Evolutionary conservation across 2,329 filamentous ascomycete genomes (phyloP).

Genomic region (Hypoxylon sp.): DNA sequence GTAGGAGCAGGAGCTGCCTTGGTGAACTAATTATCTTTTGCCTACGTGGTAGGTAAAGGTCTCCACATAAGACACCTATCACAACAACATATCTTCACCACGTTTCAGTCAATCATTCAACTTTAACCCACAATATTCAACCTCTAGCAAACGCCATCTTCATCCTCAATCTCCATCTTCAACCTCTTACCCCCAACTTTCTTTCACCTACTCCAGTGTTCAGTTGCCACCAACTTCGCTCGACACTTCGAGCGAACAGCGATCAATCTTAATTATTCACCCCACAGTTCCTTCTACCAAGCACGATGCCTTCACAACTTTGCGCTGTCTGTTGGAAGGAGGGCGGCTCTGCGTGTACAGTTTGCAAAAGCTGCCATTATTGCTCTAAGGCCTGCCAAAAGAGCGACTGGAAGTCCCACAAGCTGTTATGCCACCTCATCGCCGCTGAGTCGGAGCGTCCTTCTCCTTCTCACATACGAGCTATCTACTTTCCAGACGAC

Average conservation of each 20-base stretch:
- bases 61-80: too few species aligned
- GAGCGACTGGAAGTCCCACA: slow-evolving; percentile 27
- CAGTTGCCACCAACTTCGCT: background rate
- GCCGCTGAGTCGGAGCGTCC: slow-evolving; percentile 7
- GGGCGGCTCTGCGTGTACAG: background rate
- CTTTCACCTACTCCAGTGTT: background rate
- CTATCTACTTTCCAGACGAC: slow-evolving; percentile 23
- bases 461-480: slow-evolving; percentile 7
- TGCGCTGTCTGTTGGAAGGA: slow-evolving; percentile 32
- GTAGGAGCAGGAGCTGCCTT: too few species aligned
- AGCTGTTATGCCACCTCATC: slow-evolving; percentile 14
- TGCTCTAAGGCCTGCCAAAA: slow-evolving; percentile 35
- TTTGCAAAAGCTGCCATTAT: slow-evolving; percentile 34
- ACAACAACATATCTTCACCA: background rate
- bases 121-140: background rate
- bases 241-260: background rate
- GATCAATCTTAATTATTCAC: background rate
- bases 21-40: too few species aligned
- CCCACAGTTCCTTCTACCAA: background rate
- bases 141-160: background rate
- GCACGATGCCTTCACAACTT: background rate
- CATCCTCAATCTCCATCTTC: background rate
- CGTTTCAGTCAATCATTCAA: too few species aligned
- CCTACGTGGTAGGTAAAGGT: too few species aligned
- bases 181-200: too few species aligned